Conservation (phyloP, 2,329 filamentous ascomycete species). For the Fusarium pseudograminearum region DNA sequence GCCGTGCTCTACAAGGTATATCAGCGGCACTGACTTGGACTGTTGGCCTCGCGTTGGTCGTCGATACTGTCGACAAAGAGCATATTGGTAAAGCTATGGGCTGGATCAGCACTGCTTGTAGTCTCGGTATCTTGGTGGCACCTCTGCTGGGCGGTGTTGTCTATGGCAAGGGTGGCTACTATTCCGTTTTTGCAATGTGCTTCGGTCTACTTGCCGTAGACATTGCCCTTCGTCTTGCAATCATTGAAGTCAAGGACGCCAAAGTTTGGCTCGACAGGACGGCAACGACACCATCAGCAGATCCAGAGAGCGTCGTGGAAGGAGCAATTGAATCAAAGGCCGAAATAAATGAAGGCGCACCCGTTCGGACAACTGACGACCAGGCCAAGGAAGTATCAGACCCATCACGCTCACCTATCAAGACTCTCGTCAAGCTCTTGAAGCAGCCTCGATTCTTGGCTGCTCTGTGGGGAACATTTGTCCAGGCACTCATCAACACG, state of each 20-base stretch:
- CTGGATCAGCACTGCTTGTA: constrained; percentile 52
- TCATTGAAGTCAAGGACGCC: constrained; percentile 52
- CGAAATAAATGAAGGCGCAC: neutral
- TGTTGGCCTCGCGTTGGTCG: constrained; percentile 53
- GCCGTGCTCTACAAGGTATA: constrained; percentile 51
- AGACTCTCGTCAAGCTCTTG: constrained; percentile 46
- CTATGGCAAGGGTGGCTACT: constrained; percentile 51
- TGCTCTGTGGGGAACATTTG: constrained; percentile 52
- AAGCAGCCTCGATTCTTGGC: constrained; percentile 50
- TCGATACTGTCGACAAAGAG: constrained; percentile 51
- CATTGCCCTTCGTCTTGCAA: constrained; percentile 49
- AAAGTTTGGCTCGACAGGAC: constrained; percentile 45
- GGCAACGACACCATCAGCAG: neutral
- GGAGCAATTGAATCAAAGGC: neutral
- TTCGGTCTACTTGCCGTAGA: constrained; percentile 52
- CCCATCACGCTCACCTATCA: constrained; percentile 28
- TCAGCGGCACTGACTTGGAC: constrained; percentile 54
- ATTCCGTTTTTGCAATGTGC: constrained; percentile 53
- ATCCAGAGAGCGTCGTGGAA: constrained; percentile 5
- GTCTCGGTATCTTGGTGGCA: constrained; percentile 50
- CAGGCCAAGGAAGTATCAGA: constrained; percentile 12
- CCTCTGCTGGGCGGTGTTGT: constrained; percentile 53
- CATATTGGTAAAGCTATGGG: constrained; percentile 51
- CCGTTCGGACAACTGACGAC: neutral
- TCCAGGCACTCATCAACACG: constrained; percentile 50